Conservation (phyloP, 495 filamentous ascomycete species). For the Margaritispora aquatica region DNA sequence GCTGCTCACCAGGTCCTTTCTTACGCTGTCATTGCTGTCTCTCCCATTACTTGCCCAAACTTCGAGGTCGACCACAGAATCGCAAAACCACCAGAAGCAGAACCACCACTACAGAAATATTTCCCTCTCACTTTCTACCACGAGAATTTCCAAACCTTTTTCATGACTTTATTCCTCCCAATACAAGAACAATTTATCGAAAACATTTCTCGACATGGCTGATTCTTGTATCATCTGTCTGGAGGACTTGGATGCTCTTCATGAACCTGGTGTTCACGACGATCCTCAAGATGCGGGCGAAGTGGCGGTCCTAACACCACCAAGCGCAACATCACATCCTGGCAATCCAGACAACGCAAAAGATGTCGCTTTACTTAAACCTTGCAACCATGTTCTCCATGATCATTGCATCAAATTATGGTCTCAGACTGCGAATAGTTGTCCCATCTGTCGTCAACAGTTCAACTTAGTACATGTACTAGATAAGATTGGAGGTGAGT, state of each 20-base stretch:
- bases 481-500: constrained; percentile 69
- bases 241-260: constrained; percentile 68
- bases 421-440: constrained; percentile 95
- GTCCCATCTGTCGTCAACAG: constrained; percentile 86
- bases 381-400: constrained; percentile 87
- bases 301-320: constrained; percentile 25
- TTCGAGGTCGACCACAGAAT: not conserved
- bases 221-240: constrained; percentile 82
- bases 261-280: constrained; percentile 15
- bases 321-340: constrained; percentile 27
- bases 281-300: constrained; percentile 32
- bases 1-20: not conserved
- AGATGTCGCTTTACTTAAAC: constrained; percentile 42
- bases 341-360: constrained; percentile 24
- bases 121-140: constrained; percentile 3
- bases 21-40: not conserved
- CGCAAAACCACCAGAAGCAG: not conserved
- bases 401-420: constrained; percentile 87
- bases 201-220: constrained; percentile 51
- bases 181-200: constrained; percentile 10
- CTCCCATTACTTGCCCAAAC: not conserved
- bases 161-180: constrained; percentile 30
- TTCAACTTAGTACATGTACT: constrained; percentile 88
- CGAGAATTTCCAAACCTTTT: constrained; percentile 23
- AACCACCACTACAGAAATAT: constrained; percentile 2